Base-by-base conservation (phyloP, 805 yeast species). In the Danielia oregonensis region DNA sequence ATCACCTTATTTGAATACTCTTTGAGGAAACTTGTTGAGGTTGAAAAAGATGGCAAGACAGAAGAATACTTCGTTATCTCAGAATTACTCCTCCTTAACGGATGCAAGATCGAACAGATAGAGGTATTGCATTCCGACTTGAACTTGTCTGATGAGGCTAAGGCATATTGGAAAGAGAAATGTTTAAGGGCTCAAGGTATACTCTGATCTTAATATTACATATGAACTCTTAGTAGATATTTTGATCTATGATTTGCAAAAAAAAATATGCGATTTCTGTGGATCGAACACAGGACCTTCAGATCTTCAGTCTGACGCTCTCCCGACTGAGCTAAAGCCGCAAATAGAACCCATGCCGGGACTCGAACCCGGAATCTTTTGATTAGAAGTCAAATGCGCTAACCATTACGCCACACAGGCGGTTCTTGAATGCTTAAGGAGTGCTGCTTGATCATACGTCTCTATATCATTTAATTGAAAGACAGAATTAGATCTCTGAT, bases 41-140 rank as follows among this genome's bases (percentile, higher is more conserved):
- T 46, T 10, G 37, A 44, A 15, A 44, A 39, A 7, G 26, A 30
- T 4, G 36, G 37, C 17, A 12, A 17, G 6, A 25, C 29, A 12
- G 48, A 23, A 27, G 52, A 57, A 19, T 35, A 65, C 57, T 40
- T 62, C 68, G 40, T 79, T 51, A 54, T 79, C 55, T 52, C 85
- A 0, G 87, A 82, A 47, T 60, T 79, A 10, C 51, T 83, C 9
- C 40, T 77, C 1, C 57, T 78, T 30, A 81, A 79, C 52, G 85
- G 84, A 6, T 63, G 75, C 21, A 60, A 65, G 8, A 60, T 72
- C 6, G 77, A 76, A 6, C 51, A 51, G 2, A 17, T 40, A 4
- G 32, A 24, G 17, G 48, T 42, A 10, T 52, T 65, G 6, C 40
- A 53, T 9, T 46, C 55, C 11, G 61, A 58, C 5, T 43, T 71